Percentiles rank a stretch among this genome's conserved stretches.
These are phyloP conservation scores for Ophiosphaerella narmari DNA, from an alignment of 2,329 filamentous ascomycete species.

Conservation along the genomic window DNA sequence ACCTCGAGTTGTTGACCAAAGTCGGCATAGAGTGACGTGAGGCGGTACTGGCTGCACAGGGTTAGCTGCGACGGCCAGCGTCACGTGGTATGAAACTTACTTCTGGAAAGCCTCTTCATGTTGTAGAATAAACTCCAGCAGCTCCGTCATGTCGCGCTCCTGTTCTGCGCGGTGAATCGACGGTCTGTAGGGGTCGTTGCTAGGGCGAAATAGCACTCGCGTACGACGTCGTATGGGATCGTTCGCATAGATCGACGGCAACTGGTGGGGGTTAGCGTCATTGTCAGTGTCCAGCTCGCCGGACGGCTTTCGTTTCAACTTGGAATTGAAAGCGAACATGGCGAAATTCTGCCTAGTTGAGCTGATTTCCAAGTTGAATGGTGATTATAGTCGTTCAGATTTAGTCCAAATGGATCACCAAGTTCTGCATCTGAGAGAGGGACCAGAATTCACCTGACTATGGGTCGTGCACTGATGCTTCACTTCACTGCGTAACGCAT, in stretches of 20 bases:
- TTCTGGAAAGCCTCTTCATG: constrained; percentile 57
- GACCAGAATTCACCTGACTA: too few relatives aligned
- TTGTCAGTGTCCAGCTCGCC: constrained; percentile 9
- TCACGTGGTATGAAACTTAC: constrained; percentile 27
- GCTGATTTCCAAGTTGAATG: too few relatives aligned
- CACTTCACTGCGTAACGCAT: too few relatives aligned
- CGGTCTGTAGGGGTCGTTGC: constrained; percentile 16
- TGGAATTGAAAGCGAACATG: not conserved
- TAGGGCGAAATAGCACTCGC: constrained; percentile 25
- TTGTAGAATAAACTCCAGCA: constrained; percentile 63
- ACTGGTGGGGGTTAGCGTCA: constrained; percentile 12
- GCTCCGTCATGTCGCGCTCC: constrained; percentile 62
- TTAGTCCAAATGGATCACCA: too few relatives aligned
- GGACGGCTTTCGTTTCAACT: constrained; percentile 31
- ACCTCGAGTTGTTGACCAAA: constrained; percentile 74
- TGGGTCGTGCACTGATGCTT: too few relatives aligned
- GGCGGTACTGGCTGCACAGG: constrained; percentile 63
- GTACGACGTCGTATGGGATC: constrained; percentile 24
- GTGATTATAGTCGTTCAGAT: too few relatives aligned
- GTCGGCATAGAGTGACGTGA: constrained; percentile 87
- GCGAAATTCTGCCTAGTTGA: not conserved
- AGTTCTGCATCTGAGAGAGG: too few relatives aligned
- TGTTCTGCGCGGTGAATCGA: constrained; percentile 17
- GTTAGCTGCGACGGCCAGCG: constrained; percentile 12
- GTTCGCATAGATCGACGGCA: constrained; percentile 24